These are phyloP conservation scores for Rhizoclosmatium globosum DNA, from an alignment of 192 early-diverging fungal species.

Conservation along the genomic window DNA sequence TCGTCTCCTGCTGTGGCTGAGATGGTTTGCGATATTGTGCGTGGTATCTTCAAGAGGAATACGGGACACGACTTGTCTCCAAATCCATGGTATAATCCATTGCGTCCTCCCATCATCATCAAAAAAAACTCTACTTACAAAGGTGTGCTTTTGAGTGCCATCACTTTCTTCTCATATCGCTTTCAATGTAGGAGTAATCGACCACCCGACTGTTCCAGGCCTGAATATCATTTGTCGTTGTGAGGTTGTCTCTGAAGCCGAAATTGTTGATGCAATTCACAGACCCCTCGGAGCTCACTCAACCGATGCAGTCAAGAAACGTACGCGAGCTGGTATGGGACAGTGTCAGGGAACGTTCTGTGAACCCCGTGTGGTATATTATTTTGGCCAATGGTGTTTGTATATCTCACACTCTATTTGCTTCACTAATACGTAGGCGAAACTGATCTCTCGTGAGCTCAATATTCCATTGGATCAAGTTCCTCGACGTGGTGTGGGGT, in stretches of 20 bases:
- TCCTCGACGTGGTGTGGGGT: slow-evolving; percentile 43
- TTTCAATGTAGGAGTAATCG: slow-evolving; percentile 37
- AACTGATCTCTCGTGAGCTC: slow-evolving; percentile 50
- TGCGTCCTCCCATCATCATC: slow-evolving; percentile 46
- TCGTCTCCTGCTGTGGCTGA: slow-evolving; percentile 52
- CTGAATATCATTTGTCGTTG: slow-evolving; percentile 61
- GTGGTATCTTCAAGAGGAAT: background rate
- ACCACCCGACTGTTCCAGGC: slow-evolving; percentile 45
- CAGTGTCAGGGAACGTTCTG: slow-evolving; percentile 58
- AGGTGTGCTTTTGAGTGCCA: background rate
- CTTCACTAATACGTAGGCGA: background rate
- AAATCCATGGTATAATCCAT: slow-evolving; percentile 43
- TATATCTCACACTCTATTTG: background rate
- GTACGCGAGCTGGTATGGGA: slow-evolving; percentile 60
- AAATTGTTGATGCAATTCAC: slow-evolving; percentile 58
- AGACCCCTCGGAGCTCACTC: slow-evolving; percentile 45
- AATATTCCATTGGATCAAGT: slow-evolving; percentile 45
- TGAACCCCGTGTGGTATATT: slow-evolving; percentile 47
- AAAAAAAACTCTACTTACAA: slow-evolving; percentile 41
- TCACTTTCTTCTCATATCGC: background rate
- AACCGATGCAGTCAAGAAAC: slow-evolving; percentile 54
- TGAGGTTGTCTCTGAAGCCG: slow-evolving; percentile 54
- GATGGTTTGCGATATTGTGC: slow-evolving; percentile 43
- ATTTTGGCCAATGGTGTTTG: background rate
- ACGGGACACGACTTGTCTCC: background rate